A percentile compares a stretch with the other conserved stretches of the same genome.
phyloP scores from a whole-genome alignment of 306 rosid genomes.

The Benincasa hispida region DNA sequence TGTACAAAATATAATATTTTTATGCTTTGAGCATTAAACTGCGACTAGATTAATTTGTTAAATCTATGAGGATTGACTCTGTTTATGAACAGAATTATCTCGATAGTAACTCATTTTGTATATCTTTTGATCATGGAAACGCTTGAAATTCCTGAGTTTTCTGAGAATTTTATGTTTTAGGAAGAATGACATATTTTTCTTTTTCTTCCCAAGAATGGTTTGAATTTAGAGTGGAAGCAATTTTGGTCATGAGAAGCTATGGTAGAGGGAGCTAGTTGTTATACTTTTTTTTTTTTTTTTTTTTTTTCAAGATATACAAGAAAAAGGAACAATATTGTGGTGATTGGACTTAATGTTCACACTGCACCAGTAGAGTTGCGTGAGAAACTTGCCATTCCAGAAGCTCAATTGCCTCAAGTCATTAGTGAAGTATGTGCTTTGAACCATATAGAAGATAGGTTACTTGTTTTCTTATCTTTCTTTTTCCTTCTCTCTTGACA shows the following conservation, averaged over 20 bases:
- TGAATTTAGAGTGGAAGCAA: neutral
- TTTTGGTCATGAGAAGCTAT: neutral
- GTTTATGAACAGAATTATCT: neutral
- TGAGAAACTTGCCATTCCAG: slow-evolving; percentile 84
- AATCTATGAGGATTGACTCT: neutral
- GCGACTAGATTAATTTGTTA: neutral
- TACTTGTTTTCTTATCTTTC: too few species aligned
- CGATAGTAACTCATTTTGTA: neutral
- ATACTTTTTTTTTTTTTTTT: neutral
- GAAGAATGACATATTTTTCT: neutral
- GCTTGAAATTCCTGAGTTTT: neutral
- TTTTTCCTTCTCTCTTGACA: too few species aligned
- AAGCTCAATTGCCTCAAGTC: slow-evolving; percentile 64
- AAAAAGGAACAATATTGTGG: slow-evolving; percentile 59
- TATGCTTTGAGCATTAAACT: neutral
- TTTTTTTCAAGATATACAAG: slow-evolving; percentile 58
- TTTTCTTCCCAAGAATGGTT: neutral
- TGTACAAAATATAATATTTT: neutral
- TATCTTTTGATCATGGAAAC: neutral
- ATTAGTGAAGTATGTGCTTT: slow-evolving; percentile 65
- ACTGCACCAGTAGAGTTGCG: slow-evolving; percentile 77
- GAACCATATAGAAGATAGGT: slow-evolving; percentile 87
- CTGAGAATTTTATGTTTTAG: neutral
- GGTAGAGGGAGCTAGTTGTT: slow-evolving; percentile 1
- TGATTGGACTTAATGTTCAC: slow-evolving; percentile 66